Conservation (phyloP, 768 basidiomycete genomes). For the Calocybe indica region DNA sequence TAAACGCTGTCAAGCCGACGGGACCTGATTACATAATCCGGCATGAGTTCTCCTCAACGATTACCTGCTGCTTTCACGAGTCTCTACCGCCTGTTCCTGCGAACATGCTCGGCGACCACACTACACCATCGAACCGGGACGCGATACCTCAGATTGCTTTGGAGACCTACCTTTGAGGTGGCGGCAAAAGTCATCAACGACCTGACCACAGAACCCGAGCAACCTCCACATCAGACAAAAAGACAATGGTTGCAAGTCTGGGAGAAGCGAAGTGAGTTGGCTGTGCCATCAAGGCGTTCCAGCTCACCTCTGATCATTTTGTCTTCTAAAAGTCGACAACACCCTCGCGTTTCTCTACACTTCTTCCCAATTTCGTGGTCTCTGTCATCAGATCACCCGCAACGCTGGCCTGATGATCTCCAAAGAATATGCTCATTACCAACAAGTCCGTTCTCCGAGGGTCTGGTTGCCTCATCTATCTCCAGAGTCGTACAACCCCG, state of each 20-base stretch:
- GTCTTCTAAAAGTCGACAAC: constrained; percentile 47
- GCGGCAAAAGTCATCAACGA: constrained; percentile 38
- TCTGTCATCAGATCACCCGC: constrained; percentile 52
- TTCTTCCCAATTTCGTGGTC: constrained; percentile 57
- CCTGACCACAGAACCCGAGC: constrained; percentile 23
- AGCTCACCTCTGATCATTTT: constrained; percentile 3
- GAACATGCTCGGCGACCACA: constrained; percentile 52
- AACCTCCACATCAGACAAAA: constrained; percentile 18
- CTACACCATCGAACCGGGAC: constrained; percentile 42
- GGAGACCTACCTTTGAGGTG: constrained; percentile 49
- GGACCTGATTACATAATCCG: too few species aligned
- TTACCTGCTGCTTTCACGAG: constrained; percentile 42
- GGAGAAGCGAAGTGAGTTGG: constrained; percentile 47
- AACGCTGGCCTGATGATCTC: constrained; percentile 42
- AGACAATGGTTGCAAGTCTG: constrained; percentile 43
- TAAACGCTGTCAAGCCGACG: too few species aligned
- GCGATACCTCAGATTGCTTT: constrained; percentile 39
- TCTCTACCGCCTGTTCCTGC: constrained; percentile 54
- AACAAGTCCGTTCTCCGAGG: constrained; percentile 6
- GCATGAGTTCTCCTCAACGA: neutral
- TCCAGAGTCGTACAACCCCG: constrained; percentile 7
- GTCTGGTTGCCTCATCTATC: constrained; percentile 35
- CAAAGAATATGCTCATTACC: constrained; percentile 25
- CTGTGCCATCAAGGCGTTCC: neutral
- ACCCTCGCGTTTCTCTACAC: constrained; percentile 57